phyloP scores from a whole-genome alignment of 192 early-diverging fungal genomes.

The Funneliformis mosseae region DNA sequence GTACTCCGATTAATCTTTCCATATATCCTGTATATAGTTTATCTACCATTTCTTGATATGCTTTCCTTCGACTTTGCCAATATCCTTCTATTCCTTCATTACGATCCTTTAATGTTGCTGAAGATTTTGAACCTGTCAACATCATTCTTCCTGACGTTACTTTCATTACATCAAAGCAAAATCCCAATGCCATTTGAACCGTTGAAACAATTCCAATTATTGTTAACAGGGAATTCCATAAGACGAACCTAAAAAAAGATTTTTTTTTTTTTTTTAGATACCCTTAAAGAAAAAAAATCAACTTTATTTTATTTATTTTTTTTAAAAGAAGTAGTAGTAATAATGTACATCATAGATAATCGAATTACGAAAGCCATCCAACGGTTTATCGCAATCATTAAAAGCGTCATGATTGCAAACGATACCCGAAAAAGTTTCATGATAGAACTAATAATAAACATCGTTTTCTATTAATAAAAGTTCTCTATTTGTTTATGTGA shows the following conservation, averaged over 20 bases:
- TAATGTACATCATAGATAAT: conserved; percentile 29
- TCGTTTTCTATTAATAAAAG: not conserved
- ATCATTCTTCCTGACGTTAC: not conserved
- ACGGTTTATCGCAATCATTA: conserved; percentile 19
- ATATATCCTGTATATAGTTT: conserved; percentile 28
- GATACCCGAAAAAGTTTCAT: not conserved
- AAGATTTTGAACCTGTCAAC: not conserved
- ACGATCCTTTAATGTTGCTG: not conserved
- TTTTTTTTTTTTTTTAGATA: not conserved
- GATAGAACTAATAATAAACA: not conserved
- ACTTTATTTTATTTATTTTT: not conserved
- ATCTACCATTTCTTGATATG: conserved; percentile 30
- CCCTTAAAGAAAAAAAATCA: not conserved
- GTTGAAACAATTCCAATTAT: conserved; percentile 31
- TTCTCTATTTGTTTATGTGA: not conserved
- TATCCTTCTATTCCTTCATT: conserved; percentile 6
- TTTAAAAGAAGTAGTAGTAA: not conserved
- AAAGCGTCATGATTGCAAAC: not conserved
- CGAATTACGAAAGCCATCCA: conserved; percentile 27
- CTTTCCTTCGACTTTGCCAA: conserved; percentile 15
- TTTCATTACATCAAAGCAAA: conserved; percentile 25
- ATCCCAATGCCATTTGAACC: conserved; percentile 27
- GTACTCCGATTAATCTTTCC: conserved; percentile 21
- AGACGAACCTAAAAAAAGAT: conserved; percentile 19
- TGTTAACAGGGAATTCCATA: conserved; percentile 31